Conservation (phyloP, 2,329 filamentous ascomycete species). For the Verticillium longisporum region DNA sequence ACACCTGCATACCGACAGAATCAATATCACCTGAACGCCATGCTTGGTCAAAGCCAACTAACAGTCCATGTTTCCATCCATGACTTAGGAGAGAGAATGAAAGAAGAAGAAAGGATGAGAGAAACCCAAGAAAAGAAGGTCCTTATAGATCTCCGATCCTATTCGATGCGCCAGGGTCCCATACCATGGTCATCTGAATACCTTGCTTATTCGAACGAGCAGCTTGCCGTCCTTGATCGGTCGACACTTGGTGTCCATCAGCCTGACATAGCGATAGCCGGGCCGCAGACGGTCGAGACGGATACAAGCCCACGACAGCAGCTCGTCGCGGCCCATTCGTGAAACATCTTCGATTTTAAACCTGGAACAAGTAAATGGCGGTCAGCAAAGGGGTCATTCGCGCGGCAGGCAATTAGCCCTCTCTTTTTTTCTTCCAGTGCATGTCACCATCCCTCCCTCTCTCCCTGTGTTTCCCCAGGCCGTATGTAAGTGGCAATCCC, state of each 20-base stretch:
- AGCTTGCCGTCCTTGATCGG: slow-evolving; percentile 39
- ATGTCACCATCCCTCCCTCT: no score
- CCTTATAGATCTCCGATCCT: no score
- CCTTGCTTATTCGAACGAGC: slow-evolving; percentile 46
- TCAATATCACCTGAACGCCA: background rate
- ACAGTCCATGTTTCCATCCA: background rate
- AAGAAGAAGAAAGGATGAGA: background rate
- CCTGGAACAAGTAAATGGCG: slow-evolving; percentile 21
- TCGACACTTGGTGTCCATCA: slow-evolving; percentile 38
- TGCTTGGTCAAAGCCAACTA: background rate
- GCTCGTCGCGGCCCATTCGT: slow-evolving; percentile 26
- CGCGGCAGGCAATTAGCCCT: background rate
- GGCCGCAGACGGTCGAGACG: slow-evolving; percentile 49
- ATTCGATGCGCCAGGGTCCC: background rate
- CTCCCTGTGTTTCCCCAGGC: background rate
- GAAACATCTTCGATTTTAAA: slow-evolving; percentile 48
- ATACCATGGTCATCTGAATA: slow-evolving; percentile 22
- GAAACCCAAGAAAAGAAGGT: background rate
- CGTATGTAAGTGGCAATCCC: background rate
- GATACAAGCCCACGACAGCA: slow-evolving; percentile 51
- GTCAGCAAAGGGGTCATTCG: background rate
- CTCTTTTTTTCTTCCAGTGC: background rate
- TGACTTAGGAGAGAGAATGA: background rate
- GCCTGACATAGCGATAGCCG: slow-evolving; percentile 48
- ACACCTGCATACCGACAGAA: background rate